Evolutionary conservation across 768 basidiomycete species (phyloP), one percentile per base, ranked within the genome.

Genomic region (Antrodiella citrinella): DNA sequence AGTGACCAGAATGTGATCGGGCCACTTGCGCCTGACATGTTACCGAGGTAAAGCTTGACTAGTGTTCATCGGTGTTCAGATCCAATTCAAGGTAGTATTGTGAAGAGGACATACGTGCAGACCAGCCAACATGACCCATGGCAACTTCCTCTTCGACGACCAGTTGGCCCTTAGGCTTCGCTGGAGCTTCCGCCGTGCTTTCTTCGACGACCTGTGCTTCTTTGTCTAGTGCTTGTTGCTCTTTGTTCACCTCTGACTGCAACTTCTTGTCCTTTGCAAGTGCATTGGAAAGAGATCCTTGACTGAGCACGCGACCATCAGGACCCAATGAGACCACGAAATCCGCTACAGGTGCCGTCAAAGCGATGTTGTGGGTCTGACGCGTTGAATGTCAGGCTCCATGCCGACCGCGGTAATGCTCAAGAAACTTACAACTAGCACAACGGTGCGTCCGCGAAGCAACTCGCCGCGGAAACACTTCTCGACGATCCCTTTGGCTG

Each of bases 111-210:
- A 55, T 51, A 66, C 69, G 57, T 20, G 73, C 67, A 3, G 58
- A 55, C 69, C 76, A 78, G 43, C 76, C 74, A 23, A 85, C 74
- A 51, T 77, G 78, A 0, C 83, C 82, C 47, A 74, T 70, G 4
- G 69, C 73, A 42, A 84, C 71, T 58, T 86, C 84, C 59, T 86
- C 84, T 0, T 74, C 75, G 4, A 81, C 64, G 43, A 84, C 74
- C n/a, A 86, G 69, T 58, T 83, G 82, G 2, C 81, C 81, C 40
- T 53, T 56, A 13, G 46, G 44, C 7, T 25, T 24, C 1, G 26
- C 45, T 24, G 21, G 44, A 26, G 20, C 26, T 20, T 49, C 45
- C 13, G 19, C 51, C 4, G 15, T 23, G 18, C 23, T 24, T n/a
- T 49, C 11, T 9, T 51, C 49, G 2, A 49, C 38, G 3, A 45